These are phyloP conservation scores for Linnemannia exigua DNA, from an alignment of 192 early-diverging fungal genomes.

Conservation along the genomic window DNA sequence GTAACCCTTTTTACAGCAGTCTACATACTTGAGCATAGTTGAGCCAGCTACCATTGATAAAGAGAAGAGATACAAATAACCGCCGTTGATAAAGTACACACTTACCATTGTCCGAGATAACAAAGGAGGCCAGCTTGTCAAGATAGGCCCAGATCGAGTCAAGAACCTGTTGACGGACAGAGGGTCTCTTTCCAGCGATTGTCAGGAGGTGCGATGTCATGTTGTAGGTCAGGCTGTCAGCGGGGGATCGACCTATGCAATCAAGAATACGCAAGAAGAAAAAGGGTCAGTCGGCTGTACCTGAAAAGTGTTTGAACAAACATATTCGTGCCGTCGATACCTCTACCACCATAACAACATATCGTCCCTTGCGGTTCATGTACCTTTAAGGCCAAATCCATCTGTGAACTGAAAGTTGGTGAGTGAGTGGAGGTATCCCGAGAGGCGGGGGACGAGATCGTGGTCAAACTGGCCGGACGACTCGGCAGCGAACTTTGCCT, in stretches of 20 bases:
- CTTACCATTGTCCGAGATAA: slow-evolving; percentile 42
- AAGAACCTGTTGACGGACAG: slow-evolving; percentile 55
- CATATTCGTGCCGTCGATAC: background rate
- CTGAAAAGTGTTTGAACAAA: background rate
- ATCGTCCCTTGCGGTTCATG: background rate
- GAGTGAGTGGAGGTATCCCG: slow-evolving; percentile 49
- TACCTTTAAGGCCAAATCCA: slow-evolving; percentile 55
- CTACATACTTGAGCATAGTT: background rate
- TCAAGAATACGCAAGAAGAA: background rate
- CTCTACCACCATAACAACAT: background rate
- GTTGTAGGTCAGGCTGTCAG: slow-evolving; percentile 58
- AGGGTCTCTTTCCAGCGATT: slow-evolving; percentile 55
- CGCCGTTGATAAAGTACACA: background rate
- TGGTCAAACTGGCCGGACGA: slow-evolving; percentile 55
- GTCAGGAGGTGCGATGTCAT: slow-evolving; percentile 61
- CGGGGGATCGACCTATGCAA: slow-evolving; percentile 33
- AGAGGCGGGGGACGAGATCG: slow-evolving; percentile 53
- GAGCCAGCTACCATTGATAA: background rate
- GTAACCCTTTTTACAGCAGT: background rate
- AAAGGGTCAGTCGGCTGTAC: background rate
- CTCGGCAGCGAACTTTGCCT: slow-evolving; percentile 55
- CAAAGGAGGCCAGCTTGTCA: slow-evolving; percentile 43
- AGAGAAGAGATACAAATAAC: background rate
- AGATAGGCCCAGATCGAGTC: slow-evolving; percentile 64
- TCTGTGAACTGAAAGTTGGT: slow-evolving; percentile 50